Base-by-base conservation (phyloP, 495 filamentous ascomycete species). In the Neurospora tetrasperma region DNA sequence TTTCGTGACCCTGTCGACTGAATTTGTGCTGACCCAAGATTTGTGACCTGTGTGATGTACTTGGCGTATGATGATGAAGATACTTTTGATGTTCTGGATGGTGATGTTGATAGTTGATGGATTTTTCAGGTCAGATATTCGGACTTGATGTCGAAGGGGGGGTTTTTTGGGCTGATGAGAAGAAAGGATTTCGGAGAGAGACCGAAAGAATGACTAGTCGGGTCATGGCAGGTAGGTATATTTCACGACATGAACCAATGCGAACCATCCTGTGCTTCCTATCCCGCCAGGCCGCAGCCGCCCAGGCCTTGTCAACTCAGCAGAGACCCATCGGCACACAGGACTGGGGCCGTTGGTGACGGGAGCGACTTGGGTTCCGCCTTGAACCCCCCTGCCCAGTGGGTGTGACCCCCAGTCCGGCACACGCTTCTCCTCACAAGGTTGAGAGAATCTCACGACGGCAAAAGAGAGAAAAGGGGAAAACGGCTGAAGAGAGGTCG, bases 401-500 rank as follows among this genome's bases (percentile, higher is more conserved):
- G 54, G 54, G 1, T 62, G 54, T 62, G 54, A 31, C 54, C 54
- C 54, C 54, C 54, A 35, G 54, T 35, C 54, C 27, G 54, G 54
- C 54, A 66, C 14, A 66, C 42, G 69, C 71, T 72, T 71, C 54
- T 20, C 48, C 75, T 73, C 75, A 41, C 70, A 71, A 70, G 44
- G 69, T 74, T 70, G 54, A 46, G 71, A 69, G 70, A 35, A 70
- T 27, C 72, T 71, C 20, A 73, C 79, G 76, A 80, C 12, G 54
- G 54, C 54, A 62, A 62, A 62, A 62, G 69, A 77, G 75, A 77
- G 48, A 78, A 73, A 46, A 14, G 62, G 70, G 54, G 42, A 75
- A 74, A 74, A 71, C 4, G 73, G 71, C 69, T 72, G 74, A 71
- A 73, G 40, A 73, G 59, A 59, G 69, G 74, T 77, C 76, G 76